Evolutionary conservation across 2,329 filamentous ascomycete genomes (phyloP).

Genomic region (Xylariaceae sp.): DNA sequence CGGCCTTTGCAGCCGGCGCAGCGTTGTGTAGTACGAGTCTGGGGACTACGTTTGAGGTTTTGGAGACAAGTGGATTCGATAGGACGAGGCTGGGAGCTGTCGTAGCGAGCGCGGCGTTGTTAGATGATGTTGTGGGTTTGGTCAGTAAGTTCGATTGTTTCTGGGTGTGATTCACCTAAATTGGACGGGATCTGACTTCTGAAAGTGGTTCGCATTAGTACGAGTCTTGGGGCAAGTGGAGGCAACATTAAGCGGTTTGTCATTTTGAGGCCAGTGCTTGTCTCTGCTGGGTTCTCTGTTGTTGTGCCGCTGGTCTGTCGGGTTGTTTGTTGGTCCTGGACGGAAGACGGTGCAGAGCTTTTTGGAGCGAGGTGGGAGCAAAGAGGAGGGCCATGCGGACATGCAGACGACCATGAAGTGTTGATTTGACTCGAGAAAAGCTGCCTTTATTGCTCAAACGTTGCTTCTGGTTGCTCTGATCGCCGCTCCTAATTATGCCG

Average conservation of each 20-base stretch:
- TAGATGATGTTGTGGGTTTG: constrained; percentile 76
- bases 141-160: constrained; percentile 41
- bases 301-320: constrained; percentile 46
- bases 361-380: constrained; percentile 17
- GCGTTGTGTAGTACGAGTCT: constrained; percentile 35
- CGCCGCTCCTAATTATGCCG: constrained; percentile 54
- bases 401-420: constrained; percentile 13
- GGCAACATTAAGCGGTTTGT: constrained; percentile 30
- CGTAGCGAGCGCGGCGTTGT: constrained; percentile 70
- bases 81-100: constrained; percentile 56
- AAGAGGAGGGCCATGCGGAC: neutral
- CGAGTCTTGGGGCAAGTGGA: constrained; percentile 50
- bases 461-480: constrained; percentile 48
- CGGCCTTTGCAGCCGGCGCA: constrained; percentile 44
- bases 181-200: no score
- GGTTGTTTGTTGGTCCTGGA: constrained; percentile 41
- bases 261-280: constrained; percentile 44
- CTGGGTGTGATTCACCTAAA: no score
- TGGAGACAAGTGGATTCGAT: constrained; percentile 42
- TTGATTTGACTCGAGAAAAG: constrained; percentile 30
- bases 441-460: constrained; percentile 47
- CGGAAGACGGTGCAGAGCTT: constrained; percentile 35
- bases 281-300: constrained; percentile 51
- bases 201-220: constrained; percentile 67
- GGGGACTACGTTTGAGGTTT: constrained; percentile 53